Conservation (phyloP, 2,329 filamentous ascomycete genomes). For the Colletotrichum spinosum region DNA sequence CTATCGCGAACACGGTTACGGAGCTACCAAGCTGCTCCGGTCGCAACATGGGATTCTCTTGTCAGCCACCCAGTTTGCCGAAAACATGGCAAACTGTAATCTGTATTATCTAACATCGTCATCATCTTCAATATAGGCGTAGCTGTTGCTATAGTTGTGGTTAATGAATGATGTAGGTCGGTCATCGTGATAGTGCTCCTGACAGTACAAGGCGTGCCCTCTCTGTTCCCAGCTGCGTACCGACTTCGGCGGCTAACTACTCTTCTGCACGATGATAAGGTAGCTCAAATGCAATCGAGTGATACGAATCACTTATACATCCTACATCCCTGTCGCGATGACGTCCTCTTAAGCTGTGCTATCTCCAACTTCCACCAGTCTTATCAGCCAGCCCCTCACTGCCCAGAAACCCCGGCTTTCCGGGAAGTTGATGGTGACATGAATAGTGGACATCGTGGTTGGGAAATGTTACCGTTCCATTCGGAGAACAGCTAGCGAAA, state of each 20-base stretch:
- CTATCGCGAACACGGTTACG: too few relatives aligned
- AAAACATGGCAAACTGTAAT: not conserved
- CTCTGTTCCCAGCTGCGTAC: not conserved
- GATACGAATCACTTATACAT: not conserved
- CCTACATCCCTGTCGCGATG: slow-evolving; percentile 13
- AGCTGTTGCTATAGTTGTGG: too few relatives aligned
- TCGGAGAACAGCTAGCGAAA: not conserved
- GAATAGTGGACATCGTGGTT: slow-evolving; percentile 31
- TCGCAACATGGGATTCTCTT: too few relatives aligned
- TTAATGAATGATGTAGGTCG: too few relatives aligned
- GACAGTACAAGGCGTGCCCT: too few relatives aligned
- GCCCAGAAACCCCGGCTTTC: slow-evolving; percentile 10
- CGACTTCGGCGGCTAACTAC: slow-evolving; percentile 5
- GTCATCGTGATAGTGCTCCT: too few relatives aligned
- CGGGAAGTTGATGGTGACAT: slow-evolving; percentile 26
- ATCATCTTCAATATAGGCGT: too few relatives aligned
- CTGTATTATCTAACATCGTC: not conserved
- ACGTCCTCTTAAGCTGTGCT: slow-evolving; percentile 3
- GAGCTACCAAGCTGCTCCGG: too few relatives aligned
- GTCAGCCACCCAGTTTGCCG: too few relatives aligned
- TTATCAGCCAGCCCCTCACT: slow-evolving; percentile 33
- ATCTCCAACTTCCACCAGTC: slow-evolving; percentile 17
- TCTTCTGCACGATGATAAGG: slow-evolving; percentile 4
- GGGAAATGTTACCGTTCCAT: slow-evolving; percentile 34
- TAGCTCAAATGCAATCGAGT: not conserved